Conservation (phyloP, 495 filamentous ascomycete genomes). For the Trichoderma asperelloides region DNA sequence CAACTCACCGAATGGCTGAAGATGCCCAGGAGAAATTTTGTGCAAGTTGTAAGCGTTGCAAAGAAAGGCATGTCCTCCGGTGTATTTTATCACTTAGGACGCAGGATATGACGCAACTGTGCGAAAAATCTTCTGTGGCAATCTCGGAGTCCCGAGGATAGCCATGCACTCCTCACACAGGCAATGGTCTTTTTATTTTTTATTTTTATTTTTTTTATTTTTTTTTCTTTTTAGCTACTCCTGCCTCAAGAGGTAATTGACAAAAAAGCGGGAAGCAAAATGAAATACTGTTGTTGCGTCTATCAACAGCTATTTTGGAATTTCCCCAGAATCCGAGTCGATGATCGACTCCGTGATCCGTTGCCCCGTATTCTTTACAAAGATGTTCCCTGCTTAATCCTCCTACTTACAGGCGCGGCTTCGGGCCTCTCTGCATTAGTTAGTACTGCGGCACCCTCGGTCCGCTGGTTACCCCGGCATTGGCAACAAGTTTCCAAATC, state of each 20-base stretch:
- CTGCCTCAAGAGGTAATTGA: no score
- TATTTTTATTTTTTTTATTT: no score
- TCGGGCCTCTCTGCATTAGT: slow-evolving; percentile 1
- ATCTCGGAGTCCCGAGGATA: background rate
- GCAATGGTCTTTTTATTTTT: no score
- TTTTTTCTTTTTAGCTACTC: no score
- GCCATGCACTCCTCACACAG: no score
- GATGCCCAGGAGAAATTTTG: background rate
- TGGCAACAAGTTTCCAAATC: background rate
- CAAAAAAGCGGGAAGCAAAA: background rate
- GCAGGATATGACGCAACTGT: background rate
- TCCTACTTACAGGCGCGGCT: background rate
- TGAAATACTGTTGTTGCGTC: background rate
- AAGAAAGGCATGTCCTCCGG: background rate
- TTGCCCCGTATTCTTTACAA: background rate
- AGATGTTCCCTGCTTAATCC: background rate
- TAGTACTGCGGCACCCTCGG: background rate
- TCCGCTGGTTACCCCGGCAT: background rate
- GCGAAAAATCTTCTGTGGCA: background rate
- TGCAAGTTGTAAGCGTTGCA: background rate
- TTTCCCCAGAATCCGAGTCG: background rate
- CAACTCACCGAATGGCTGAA: background rate
- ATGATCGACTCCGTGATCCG: background rate
- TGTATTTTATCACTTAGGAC: background rate
- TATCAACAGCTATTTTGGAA: background rate